Base-by-base conservation (phyloP, 2,329 filamentous ascomycete genomes). In the Nigrospora oryzae region DNA sequence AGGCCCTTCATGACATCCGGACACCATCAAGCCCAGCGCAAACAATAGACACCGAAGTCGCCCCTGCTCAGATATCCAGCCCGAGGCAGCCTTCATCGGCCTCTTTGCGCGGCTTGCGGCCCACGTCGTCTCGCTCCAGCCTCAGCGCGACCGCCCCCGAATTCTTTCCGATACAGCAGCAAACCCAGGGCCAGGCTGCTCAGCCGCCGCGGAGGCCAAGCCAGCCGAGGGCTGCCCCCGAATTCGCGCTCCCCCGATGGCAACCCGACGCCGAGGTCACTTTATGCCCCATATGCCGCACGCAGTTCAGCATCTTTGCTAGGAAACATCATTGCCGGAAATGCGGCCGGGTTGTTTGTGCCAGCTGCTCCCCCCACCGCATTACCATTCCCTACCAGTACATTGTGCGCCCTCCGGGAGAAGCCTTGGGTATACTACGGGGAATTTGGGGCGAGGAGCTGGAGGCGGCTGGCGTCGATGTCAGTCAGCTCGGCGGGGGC, bases 261-360 rank as follows among this genome's bases (percentile, higher is more conserved):
- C 90, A 96, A 66, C 86, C 89, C 4, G 91, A 97, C 63, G 73
- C 77, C 4, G 89, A 94, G 54, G 89, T 87, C 11, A 80, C 81
- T 2, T 75, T 81, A 49, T 97, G 91, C 61, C 88, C 89, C 2
- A 95, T 96, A 46, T 97, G 91, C 60, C 70, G 73, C 43, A 78
- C 77, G 1, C 78, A 82, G 40, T 97, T 97, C 59, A 86, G 79
- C 60, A 84, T 95, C 54, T 88, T 89, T 68, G 83, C 88, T 59
- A 77, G 91, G 50, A 94, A 94, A 61, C 91, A 97, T 66, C 91
- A 97, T 61, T 97, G 91, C 73, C 80, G 90, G 53, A 96, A 95
- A 77, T 97, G 91, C 61, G 91, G 91, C 38, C 75, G 89, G 49
- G 90, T 97, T 10, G 91, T 97, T 19, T 97, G 91, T 64, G 82